phyloP scores from a whole-genome alignment of 805 yeast species.

The Debaryomyces prosopidis region DNA sequence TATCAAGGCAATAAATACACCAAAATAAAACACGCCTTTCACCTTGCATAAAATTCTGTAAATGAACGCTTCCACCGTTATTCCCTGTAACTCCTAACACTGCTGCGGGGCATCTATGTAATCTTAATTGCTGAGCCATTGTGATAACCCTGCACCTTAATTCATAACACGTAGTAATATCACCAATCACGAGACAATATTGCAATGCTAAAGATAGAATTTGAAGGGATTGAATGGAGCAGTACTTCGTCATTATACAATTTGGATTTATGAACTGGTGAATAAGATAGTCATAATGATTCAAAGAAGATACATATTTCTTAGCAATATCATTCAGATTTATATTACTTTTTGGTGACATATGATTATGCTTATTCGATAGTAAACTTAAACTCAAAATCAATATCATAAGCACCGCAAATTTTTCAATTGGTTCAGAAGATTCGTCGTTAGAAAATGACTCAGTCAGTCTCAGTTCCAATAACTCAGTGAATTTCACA shows the following conservation, averaged over 20 bases:
- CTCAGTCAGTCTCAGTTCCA: constrained; percentile 32
- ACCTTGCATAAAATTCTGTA: constrained; percentile 72
- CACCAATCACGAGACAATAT: constrained; percentile 73
- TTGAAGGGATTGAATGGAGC: constrained; percentile 70
- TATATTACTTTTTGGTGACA: constrained; percentile 11
- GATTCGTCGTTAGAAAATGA: constrained; percentile 7
- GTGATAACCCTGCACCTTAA: constrained; percentile 73
- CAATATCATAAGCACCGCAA: constrained; percentile 54
- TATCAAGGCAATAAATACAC: constrained; percentile 78
- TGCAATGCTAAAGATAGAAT: constrained; percentile 66
- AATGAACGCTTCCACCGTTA: constrained; percentile 27
- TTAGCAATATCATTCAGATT: constrained; percentile 12
- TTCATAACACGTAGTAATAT: constrained; percentile 70
- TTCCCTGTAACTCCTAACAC: constrained; percentile 61
- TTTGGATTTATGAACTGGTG: constrained; percentile 62
- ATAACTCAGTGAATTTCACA: constrained; percentile 42
- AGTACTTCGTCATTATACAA: constrained; percentile 53
- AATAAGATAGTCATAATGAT: constrained; percentile 60
- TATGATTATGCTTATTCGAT: constrained; percentile 37
- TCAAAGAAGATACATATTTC: constrained; percentile 24
- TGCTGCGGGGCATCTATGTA: constrained; percentile 86
- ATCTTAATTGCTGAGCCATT: constrained; percentile 82
- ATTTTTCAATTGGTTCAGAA: constrained; percentile 40
- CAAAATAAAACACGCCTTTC: constrained; percentile 82
- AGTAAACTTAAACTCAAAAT: constrained; percentile 50